Conservation (phyloP, 2,329 filamentous ascomycete genomes). For the Neodidymelliopsis sp. region DNA sequence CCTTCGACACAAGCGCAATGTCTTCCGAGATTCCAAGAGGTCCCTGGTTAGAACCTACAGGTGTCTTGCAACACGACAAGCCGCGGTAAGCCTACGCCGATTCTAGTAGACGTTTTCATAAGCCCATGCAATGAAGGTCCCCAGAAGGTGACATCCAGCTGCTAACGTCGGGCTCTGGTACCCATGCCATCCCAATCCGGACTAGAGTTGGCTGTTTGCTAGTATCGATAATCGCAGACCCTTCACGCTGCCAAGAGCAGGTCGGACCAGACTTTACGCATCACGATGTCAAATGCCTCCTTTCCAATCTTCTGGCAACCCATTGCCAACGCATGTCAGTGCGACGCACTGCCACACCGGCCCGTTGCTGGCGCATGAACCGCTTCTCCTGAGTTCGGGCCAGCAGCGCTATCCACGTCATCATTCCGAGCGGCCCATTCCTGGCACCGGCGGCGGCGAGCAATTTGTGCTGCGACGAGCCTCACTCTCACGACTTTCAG, state of each 20-base stretch:
- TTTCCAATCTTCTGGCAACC: background rate
- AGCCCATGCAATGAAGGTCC: no score
- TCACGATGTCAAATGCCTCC: background rate
- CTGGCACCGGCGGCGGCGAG: constrained; percentile 11
- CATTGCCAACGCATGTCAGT: constrained; percentile 16
- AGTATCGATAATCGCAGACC: background rate
- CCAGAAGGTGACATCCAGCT: no score
- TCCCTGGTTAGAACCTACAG: no score
- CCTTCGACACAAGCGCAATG: no score
- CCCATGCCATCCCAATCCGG: background rate
- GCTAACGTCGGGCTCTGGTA: no score
- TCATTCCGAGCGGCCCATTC: constrained; percentile 18
- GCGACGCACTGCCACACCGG: constrained; percentile 16
- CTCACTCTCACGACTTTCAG: background rate
- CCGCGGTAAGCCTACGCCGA: no score
- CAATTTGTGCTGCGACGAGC: constrained; percentile 6
- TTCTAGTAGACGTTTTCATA: no score
- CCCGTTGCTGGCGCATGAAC: constrained; percentile 19
- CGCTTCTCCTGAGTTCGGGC: constrained; percentile 29
- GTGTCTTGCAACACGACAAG: no score
- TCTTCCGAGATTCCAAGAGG: no score
- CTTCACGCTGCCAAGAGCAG: background rate
- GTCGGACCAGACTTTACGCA: background rate
- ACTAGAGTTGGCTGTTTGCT: constrained; percentile 1
- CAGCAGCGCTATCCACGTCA: constrained; percentile 30